Evolutionary conservation across 805 yeast species (phyloP), one percentile per base, ranked within the genome.

Genomic region (Wickerhamomyces silvicola): DNA sequence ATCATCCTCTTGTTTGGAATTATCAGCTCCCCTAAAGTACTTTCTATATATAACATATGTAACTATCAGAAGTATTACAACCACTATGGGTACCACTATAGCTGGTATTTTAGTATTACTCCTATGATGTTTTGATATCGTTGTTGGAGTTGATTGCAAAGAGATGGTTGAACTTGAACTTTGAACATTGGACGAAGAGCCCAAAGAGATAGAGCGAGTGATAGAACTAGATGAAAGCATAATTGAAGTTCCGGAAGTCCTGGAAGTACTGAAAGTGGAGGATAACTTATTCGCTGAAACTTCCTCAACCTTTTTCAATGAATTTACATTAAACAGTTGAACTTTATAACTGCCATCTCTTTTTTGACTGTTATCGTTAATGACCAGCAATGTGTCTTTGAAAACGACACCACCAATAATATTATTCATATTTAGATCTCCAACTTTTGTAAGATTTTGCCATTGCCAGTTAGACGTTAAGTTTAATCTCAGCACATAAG

Each of bases 401-500:
- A 75, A 56, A 2, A 69, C 59, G 2, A 74, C 70, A 0, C 75
- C 80, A 1, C 81, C 81, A 7, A 57, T 27, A 7, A 60, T 41
- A 5, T 36, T 25, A 27, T 45, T 50, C 13, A 61, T 31, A 12
- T 48, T 31, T 15, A 70, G 48, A 9, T 44, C 44, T 2, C 49
- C 48, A 7, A 24, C 17, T 7, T 24, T 19, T 1, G 46, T 34
- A 4, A 58, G 41, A 22, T 58, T 55, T 11, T 33, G 38, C 42
- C 53, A 45, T 13, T 42, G 37, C 46, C 56, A 51, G 18, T 37
- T 37, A 23, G 28, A 31, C 5, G 51, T 41, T 25, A 45, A 24
- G 21, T 49, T 49, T 25, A 51, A 28, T 10, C 37, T 36, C 36
- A 47, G 13, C 10, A 48, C 38, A 22, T 39, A 38, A 31, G 50